Percentiles rank a stretch among this genome's conserved stretches.
Evolutionary conservation across 2,329 filamentous ascomycete species (phyloP).

Genomic region (Ophiostoma montium): DNA sequence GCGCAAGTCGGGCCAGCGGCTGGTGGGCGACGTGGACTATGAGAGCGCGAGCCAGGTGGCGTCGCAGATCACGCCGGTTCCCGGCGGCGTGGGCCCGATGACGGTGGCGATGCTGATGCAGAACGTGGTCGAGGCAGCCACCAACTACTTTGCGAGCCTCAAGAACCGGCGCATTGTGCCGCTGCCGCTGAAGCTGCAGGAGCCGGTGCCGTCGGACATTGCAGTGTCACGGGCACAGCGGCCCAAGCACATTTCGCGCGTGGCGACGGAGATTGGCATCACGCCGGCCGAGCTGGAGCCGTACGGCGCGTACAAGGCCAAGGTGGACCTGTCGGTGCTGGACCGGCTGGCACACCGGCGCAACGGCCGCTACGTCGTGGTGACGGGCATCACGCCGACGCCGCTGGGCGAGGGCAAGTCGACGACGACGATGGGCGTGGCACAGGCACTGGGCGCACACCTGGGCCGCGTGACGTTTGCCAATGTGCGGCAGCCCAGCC

Average conservation of each 20-base stretch:
- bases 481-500: conserved; percentile 92
- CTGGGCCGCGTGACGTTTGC: conserved; percentile 81
- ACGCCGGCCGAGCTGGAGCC: conserved; percentile 80
- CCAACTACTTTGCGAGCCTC: conserved; percentile 66
- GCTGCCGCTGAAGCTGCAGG: conserved; percentile 64
- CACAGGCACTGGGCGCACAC: conserved; percentile 83
- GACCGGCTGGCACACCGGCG: conserved; percentile 74
- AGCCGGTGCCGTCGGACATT: conserved; percentile 90
- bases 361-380: conserved; percentile 81
- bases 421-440: conserved; percentile 90
- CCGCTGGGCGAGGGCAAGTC: conserved; percentile 96
- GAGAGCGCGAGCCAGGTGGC: conserved; percentile 73
- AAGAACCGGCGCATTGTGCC: conserved; percentile 68
- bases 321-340: conserved; percentile 72
- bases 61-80: conserved; percentile 88
- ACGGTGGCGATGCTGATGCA: conserved; percentile 96
- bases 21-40: conserved; percentile 92
- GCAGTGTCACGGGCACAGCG: conserved; percentile 77
- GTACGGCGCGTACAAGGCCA: conserved; percentile 90
- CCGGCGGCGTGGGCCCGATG: conserved; percentile 95
- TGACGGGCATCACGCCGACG: conserved; percentile 92
- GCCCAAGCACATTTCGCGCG: conserved; percentile 77
- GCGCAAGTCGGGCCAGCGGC: conserved; percentile 81
- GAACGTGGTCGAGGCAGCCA: conserved; percentile 83
- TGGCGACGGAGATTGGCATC: conserved; percentile 82